A percentile compares a stretch with the other conserved stretches of the same genome.
Evolutionary conservation across 306 rosid species (phyloP).

Genomic region (Cotoneaster glaucophyllus): DNA sequence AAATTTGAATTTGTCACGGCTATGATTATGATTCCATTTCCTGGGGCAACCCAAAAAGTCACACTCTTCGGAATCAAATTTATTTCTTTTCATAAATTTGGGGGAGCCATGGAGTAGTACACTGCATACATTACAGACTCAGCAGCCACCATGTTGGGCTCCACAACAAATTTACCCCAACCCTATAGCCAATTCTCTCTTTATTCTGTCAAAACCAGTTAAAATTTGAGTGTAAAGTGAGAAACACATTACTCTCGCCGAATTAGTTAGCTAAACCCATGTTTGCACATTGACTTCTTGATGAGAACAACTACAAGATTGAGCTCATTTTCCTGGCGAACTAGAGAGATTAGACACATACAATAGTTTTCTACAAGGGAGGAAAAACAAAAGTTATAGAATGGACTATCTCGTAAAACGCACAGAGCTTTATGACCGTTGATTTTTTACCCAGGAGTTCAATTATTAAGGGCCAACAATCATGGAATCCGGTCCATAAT

Average conservation of each 20-base stretch:
- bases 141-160: slow-evolving; percentile 22
- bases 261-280: background rate
- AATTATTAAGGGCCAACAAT: too few relatives aligned
- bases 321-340: background rate
- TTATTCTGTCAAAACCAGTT: background rate
- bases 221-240: background rate
- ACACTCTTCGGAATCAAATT: slow-evolving; percentile 14
- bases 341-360: too few relatives aligned
- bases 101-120: background rate
- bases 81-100: background rate
- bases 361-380: too few relatives aligned
- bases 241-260: background rate
- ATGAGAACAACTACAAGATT: background rate
- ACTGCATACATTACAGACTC: background rate
- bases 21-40: slow-evolving; percentile 36
- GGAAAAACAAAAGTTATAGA: too few relatives aligned
- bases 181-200: background rate
- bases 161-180: slow-evolving; percentile 10
- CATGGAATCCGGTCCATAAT: too few relatives aligned
- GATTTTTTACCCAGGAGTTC: too few relatives aligned
- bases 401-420: too few relatives aligned
- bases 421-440: too few relatives aligned
- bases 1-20: slow-evolving; percentile 1
- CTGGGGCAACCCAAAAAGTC: slow-evolving; percentile 29
- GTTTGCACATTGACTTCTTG: background rate